phyloP scores from a whole-genome alignment of 176 grass and related monocot genomes.

The Tillandsia fasciculata region DNA sequence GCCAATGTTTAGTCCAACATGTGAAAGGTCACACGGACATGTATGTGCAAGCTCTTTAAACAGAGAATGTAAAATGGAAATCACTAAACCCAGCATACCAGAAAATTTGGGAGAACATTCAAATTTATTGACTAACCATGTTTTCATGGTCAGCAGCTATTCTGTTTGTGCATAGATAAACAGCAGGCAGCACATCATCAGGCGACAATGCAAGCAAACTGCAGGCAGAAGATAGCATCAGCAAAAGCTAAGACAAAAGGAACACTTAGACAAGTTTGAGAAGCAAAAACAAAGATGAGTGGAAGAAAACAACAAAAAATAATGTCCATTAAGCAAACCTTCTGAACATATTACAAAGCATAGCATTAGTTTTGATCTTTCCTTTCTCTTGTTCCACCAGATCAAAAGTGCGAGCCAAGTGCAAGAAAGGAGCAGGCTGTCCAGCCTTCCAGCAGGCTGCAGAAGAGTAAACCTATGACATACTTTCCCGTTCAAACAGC shows the following conservation, averaged over 20 bases:
- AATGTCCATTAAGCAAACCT: slow-evolving; percentile 36
- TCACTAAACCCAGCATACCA: not conserved
- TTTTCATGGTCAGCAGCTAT: slow-evolving; percentile 91
- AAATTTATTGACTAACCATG: slow-evolving; percentile 41
- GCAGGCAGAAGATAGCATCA: slow-evolving; percentile 28
- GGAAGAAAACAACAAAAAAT: slow-evolving; percentile 19
- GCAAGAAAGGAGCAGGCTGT: slow-evolving; percentile 87
- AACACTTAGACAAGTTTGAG: slow-evolving; percentile 15
- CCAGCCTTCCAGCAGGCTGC: slow-evolving; percentile 95
- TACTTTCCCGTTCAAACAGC: slow-evolving; percentile 29
- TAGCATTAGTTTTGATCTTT: slow-evolving; percentile 71
- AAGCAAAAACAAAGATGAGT: slow-evolving; percentile 18
- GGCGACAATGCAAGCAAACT: slow-evolving; percentile 92
- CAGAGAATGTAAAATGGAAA: not conserved
- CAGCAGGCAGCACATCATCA: slow-evolving; percentile 84
- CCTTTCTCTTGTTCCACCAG: slow-evolving; percentile 87
- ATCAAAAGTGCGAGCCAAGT: slow-evolving; percentile 85
- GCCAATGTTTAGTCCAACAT: too few relatives aligned
- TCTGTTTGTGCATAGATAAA: slow-evolving; percentile 92
- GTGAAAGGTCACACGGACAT: not conserved
- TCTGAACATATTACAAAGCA: slow-evolving; percentile 94
- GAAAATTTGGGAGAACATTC: not conserved
- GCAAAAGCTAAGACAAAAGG: slow-evolving; percentile 20
- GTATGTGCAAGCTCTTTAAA: not conserved
- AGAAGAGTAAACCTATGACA: slow-evolving; percentile 34